These are phyloP conservation scores for Saitozyma sp. DNA, from an alignment of 768 basidiomycete species.

Conservation along the genomic window DNA sequence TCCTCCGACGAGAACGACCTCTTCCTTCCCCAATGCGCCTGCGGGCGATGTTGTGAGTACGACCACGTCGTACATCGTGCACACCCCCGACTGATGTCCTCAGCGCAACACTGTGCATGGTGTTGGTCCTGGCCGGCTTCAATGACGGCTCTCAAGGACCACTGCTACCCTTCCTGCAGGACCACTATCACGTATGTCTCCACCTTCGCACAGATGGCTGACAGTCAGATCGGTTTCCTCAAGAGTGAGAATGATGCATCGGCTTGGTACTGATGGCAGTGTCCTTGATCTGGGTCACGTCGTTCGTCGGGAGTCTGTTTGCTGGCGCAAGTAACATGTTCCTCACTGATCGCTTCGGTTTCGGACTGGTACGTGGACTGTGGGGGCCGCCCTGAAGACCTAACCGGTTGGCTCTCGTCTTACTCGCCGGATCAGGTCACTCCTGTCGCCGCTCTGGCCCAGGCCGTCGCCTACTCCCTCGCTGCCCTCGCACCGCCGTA, in stretches of 20 bases:
- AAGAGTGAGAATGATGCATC: no score
- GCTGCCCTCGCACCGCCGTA: constrained; percentile 53
- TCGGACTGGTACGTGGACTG: constrained; percentile 15
- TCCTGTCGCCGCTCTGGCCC: neutral
- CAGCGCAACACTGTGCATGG: neutral
- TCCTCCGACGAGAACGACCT: no score
- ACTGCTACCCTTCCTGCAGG: constrained; percentile 67
- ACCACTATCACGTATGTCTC: constrained; percentile 55
- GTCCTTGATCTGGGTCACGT: constrained; percentile 62
- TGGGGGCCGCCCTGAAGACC: neutral
- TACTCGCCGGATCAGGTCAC: neutral
- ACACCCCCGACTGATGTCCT: no score
- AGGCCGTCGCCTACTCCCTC: no score
- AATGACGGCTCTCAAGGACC: constrained; percentile 73
- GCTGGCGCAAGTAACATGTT: constrained; percentile 58
- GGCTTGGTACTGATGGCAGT: constrained; percentile 26
- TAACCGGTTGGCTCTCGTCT: constrained; percentile 14
- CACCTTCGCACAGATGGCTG: no score
- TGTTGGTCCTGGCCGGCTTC: constrained; percentile 59
- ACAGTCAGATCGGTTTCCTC: no score
- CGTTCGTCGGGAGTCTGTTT: constrained; percentile 54
- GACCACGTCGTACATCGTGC: no score
- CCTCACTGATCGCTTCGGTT: constrained; percentile 44
- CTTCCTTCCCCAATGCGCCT: no score
- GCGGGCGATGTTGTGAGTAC: no score